Percentiles rank a stretch among this genome's conserved stretches.
phyloP scores from a whole-genome alignment of 108 stramenopile species.

The Schizochytrium sp. region DNA sequence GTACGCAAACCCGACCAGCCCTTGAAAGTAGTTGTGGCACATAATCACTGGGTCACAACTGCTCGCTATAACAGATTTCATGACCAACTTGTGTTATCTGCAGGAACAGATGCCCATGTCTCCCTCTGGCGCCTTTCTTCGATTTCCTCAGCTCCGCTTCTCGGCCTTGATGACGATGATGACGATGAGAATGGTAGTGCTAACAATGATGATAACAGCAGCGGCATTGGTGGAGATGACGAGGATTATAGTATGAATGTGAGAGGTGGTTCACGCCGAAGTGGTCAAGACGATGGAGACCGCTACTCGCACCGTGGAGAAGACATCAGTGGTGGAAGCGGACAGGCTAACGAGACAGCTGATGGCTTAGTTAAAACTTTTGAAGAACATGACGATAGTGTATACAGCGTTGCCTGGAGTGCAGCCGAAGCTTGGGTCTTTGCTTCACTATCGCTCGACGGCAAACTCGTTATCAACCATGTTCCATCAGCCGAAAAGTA shows the following conservation, averaged over 20 bases:
- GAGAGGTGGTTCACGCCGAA: no score
- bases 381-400: constrained; percentile 84
- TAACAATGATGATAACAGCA: constrained; percentile 53
- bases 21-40: not conserved
- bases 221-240: not conserved
- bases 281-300: no score
- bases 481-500: constrained; percentile 98
- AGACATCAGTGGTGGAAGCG: not conserved
- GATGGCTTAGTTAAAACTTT: constrained; percentile 86
- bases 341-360: constrained; percentile 66
- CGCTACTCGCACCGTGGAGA: no score
- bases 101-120: constrained; percentile 89
- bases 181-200: constrained; percentile 73
- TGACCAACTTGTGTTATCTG: constrained; percentile 94
- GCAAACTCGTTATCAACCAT: constrained; percentile 87
- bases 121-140: constrained; percentile 94
- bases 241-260: not conserved
- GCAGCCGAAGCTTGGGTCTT: constrained; percentile 94
- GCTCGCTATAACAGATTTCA: constrained; percentile 96
- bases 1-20: constrained; percentile 65
- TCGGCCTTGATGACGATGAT: constrained; percentile 74
- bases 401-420: constrained; percentile 90
- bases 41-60: constrained; percentile 63
- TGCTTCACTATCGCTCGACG: constrained; percentile 89
- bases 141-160: constrained; percentile 91